These are phyloP conservation scores for Elongisporangium undulatum DNA, from an alignment of 352 stramenopile genomes.

Conservation along the genomic window DNA sequence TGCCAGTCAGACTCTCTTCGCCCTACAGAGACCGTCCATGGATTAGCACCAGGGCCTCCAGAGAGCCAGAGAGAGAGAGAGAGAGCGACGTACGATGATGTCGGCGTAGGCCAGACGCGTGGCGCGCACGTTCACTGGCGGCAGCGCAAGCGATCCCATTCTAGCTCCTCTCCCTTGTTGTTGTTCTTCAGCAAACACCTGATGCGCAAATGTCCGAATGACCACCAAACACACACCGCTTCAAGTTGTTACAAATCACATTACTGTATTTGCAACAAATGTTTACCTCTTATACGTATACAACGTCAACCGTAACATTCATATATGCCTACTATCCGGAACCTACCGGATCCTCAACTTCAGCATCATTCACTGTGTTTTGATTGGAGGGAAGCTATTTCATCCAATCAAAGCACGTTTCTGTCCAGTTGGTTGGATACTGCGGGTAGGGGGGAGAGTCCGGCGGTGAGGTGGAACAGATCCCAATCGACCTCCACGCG, in stretches of 20 bases:
- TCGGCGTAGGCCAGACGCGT: constrained; percentile 52
- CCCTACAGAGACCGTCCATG: constrained; percentile 27
- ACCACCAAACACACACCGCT: background rate
- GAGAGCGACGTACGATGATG: constrained; percentile 38
- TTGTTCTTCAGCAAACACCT: background rate
- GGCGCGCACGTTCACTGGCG: constrained; percentile 34
- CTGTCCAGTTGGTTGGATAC: background rate
- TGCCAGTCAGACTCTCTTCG: constrained; percentile 44
- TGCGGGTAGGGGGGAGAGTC: background rate
- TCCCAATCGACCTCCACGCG: background rate
- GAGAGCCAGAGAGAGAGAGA: background rate
- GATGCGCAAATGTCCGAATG: background rate
- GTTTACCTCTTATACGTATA: background rate
- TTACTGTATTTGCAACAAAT: background rate
- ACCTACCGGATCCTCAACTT: background rate
- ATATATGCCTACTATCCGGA: background rate
- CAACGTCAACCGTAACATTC: background rate
- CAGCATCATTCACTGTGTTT: background rate
- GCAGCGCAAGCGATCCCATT: background rate
- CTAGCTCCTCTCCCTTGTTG: background rate
- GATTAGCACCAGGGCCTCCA: background rate
- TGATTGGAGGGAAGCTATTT: background rate
- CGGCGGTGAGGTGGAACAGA: background rate
- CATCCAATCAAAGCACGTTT: background rate
- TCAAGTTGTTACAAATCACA: background rate